phyloP scores from a whole-genome alignment of 2,329 filamentous ascomycete genomes.

The Aspergillus sp. region DNA sequence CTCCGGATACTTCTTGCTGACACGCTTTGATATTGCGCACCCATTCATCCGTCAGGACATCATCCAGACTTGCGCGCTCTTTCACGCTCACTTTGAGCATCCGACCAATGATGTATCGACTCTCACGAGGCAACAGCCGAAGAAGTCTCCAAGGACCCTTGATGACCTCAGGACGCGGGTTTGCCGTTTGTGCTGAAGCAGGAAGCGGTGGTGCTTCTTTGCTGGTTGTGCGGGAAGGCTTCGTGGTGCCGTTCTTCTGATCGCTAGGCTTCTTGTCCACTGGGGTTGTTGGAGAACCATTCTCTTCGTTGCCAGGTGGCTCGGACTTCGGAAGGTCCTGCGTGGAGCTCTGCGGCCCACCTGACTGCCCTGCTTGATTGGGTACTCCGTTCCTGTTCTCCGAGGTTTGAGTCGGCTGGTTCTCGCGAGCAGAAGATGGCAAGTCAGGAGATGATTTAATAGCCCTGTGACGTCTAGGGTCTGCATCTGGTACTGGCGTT shows the following conservation, averaged over 20 bases:
- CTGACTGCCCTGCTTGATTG: slow-evolving; percentile 11
- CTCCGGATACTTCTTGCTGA: slow-evolving; percentile 71
- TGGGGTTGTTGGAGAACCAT: slow-evolving; percentile 22
- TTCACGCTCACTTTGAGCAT: slow-evolving; percentile 91
- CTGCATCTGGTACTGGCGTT: slow-evolving; percentile 43
- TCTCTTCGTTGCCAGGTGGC: slow-evolving; percentile 25
- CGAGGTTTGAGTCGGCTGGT: slow-evolving; percentile 21
- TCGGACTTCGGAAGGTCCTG: slow-evolving; percentile 19
- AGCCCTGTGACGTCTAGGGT: slow-evolving; percentile 33
- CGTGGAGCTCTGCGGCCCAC: slow-evolving; percentile 17
- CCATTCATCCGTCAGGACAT: slow-evolving; percentile 88
- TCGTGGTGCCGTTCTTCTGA: slow-evolving; percentile 18
- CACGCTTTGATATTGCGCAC: slow-evolving; percentile 83
- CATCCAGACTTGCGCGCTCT: slow-evolving; percentile 77
- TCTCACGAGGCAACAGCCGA: slow-evolving; percentile 83
- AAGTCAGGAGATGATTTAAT: slow-evolving; percentile 37
- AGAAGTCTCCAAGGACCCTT: slow-evolving; percentile 90
- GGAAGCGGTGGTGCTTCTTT: slow-evolving; percentile 40
- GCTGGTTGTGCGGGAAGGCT: slow-evolving; percentile 35
- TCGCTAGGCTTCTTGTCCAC: slow-evolving; percentile 24
- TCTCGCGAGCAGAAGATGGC: slow-evolving; percentile 24
- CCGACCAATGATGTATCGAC: slow-evolving; percentile 79
- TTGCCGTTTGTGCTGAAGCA: slow-evolving; percentile 22
- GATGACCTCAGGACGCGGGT: slow-evolving; percentile 67
- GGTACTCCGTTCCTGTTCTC: slow-evolving; percentile 12